Base-by-base conservation (phyloP, 208 protist species). In the Phytomonas francai region DNA sequence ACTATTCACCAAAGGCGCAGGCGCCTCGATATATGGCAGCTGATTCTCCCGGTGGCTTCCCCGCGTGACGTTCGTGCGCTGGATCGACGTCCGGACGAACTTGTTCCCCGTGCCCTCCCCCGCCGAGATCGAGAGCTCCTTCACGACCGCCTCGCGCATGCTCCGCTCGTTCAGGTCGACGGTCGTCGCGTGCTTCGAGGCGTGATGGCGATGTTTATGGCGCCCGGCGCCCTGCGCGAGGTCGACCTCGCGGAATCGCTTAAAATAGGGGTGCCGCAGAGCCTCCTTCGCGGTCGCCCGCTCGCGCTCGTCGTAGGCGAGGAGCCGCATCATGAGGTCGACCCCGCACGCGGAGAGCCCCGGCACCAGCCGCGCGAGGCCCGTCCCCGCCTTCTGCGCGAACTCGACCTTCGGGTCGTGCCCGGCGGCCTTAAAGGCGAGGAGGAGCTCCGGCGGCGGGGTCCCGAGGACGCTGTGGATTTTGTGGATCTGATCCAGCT, bases 391-490 rank as follows among this genome's bases (percentile, higher is more conserved):
- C 58, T 88, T 93, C 25, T 79, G 54, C 14, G 88, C 78, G 66
- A 88, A 90, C n/a, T 88, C 71, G 45, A 92, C 73, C 64, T 92
- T 84, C 58, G 92, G 79, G 59, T 83, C 84, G 8, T 77, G 85
- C 16, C 85, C 83, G 19, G 64, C 69, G 54, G 68, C 84, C 36
- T 81, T 81, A 56, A 97, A 67, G 49, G 70, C 78, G 16, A 74
- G 72, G 19, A 97, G 78, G 57, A 97, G 75, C 49, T 93, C 87
- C 32, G 80, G 42, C 8, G 89, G 65, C 11, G 95, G 95, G 0
- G 93, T 96, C 12, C 94, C 96, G n/a, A 98, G 65, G 14, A 98
- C 74, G 59, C 91, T 88, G 76, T 97, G 91, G 25, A 98, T 94
- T 63, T 81, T 90, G 70, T 96, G 76, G 14, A 96, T 72, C 70